Percentiles rank a stretch among this genome's conserved stretches.
Evolutionary conservation across 2,329 filamentous ascomycete genomes (phyloP).

Genomic region (Colletotrichum tropicale): DNA sequence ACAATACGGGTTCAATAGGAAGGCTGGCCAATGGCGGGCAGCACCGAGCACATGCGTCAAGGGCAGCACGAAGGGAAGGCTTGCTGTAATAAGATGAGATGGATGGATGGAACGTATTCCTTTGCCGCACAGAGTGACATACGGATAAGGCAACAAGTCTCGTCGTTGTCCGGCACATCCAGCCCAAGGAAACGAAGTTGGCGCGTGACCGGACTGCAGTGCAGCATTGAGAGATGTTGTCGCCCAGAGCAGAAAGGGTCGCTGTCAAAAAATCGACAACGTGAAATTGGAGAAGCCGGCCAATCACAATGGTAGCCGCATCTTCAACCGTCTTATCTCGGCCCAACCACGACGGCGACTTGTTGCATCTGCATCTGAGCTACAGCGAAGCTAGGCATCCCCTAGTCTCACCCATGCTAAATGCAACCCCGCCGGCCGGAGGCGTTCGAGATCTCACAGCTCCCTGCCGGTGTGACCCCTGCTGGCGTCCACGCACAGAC

Average conservation of each 20-base stretch:
- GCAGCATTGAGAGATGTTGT: slow-evolving; percentile 3
- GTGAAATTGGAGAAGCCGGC: slow-evolving; percentile 39
- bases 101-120: not conserved
- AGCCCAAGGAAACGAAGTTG: not conserved
- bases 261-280: slow-evolving; percentile 35
- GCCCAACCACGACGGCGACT: slow-evolving; percentile 37
- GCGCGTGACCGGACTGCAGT: not conserved
- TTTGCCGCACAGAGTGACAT: not conserved
- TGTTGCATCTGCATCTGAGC: slow-evolving; percentile 8
- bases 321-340: slow-evolving; percentile 43
- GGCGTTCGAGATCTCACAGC: slow-evolving; percentile 16
- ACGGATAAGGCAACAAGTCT: not conserved
- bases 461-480: slow-evolving; percentile 6
- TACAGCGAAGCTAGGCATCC: slow-evolving; percentile 2
- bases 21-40: slow-evolving; percentile 6
- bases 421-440: slow-evolving; percentile 13
- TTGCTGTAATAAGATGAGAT: not conserved
- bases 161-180: not conserved
- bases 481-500: slow-evolving; percentile 10
- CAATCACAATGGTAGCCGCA: slow-evolving; percentile 38
- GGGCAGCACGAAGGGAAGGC: not conserved
- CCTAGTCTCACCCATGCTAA: slow-evolving; percentile 12
- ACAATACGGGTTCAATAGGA: not conserved
- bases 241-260: not conserved
- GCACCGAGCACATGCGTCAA: slow-evolving; percentile 6